A percentile compares a stretch with the other conserved stretches of the same genome.
Conservation (phyloP, 345 rosid genomes). For the Salix purpurea region DNA sequence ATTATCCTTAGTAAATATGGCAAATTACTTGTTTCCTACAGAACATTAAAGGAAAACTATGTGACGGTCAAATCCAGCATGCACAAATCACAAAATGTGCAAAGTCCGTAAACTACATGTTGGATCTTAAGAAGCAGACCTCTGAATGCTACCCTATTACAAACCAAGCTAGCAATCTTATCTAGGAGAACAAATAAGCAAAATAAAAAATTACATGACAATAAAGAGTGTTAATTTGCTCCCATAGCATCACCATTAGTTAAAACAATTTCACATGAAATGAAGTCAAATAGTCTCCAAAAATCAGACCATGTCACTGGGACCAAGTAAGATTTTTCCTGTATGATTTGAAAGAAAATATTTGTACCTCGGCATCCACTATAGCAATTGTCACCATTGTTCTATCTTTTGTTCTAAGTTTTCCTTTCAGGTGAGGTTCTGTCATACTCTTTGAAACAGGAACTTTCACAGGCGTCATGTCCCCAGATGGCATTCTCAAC, state of each 20-base stretch:
- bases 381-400: constrained; percentile 72
- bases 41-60: no score
- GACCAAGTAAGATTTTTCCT: background rate
- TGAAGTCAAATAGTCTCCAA: no score
- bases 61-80: no score
- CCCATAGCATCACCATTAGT: no score
- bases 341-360: constrained; percentile 1
- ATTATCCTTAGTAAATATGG: no score
- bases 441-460: constrained; percentile 81
- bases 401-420: constrained; percentile 41
- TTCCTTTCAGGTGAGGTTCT: constrained; percentile 74
- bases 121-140: background rate
- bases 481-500: constrained; percentile 87
- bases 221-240: no score
- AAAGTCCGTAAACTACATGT: background rate
- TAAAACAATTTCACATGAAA: no score
- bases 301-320: no score
- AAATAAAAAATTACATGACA: no score
- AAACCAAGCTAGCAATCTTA: background rate
- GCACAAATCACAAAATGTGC: no score
- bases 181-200: background rate
- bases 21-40: no score
- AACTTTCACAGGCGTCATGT: constrained; percentile 74
- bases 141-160: background rate
- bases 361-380: constrained; percentile 65